A percentile compares a stretch with the other conserved stretches of the same genome.
Evolutionary conservation across 441 rosid species (phyloP).

Genomic region (Populus hybrid): DNA sequence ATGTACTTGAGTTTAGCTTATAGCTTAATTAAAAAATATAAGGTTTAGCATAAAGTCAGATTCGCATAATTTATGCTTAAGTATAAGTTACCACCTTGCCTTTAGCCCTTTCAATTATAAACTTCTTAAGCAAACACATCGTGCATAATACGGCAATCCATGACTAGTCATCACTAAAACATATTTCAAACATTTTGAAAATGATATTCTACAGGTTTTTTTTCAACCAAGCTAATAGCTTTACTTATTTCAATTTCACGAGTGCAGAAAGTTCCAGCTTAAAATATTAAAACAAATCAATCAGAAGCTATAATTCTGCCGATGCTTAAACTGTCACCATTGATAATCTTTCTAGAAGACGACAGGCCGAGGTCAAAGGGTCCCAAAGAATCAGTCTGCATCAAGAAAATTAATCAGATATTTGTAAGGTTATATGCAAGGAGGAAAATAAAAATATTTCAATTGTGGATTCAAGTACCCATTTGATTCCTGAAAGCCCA

Average conservation of each 20-base stretch:
- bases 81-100: neutral
- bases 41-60: too few species aligned
- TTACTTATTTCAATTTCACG: neutral
- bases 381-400: too few species aligned
- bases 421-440: neutral
- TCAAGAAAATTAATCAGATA: slow-evolving; percentile 11
- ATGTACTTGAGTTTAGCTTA: too few species aligned
- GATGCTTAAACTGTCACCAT: slow-evolving; percentile 42
- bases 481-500: slow-evolving; percentile 81
- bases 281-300: neutral
- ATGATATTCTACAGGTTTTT: neutral
- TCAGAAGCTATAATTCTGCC: slow-evolving; percentile 30
- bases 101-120: neutral
- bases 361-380: slow-evolving; percentile 68
- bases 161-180: neutral
- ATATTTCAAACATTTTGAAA: neutral
- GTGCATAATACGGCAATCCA: neutral
- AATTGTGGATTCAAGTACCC: slow-evolving; percentile 46
- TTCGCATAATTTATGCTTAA: too few species aligned
- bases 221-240: neutral
- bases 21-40: too few species aligned
- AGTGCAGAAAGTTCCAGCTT: slow-evolving; percentile 6
- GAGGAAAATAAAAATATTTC: neutral
- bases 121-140: neutral
- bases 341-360: slow-evolving; percentile 46